A percentile compares a stretch with the other conserved stretches of the same genome.
These are phyloP conservation scores for Phlyctochytrium arcticum DNA, from an alignment of 192 early-diverging fungal genomes.

Conservation along the genomic window DNA sequence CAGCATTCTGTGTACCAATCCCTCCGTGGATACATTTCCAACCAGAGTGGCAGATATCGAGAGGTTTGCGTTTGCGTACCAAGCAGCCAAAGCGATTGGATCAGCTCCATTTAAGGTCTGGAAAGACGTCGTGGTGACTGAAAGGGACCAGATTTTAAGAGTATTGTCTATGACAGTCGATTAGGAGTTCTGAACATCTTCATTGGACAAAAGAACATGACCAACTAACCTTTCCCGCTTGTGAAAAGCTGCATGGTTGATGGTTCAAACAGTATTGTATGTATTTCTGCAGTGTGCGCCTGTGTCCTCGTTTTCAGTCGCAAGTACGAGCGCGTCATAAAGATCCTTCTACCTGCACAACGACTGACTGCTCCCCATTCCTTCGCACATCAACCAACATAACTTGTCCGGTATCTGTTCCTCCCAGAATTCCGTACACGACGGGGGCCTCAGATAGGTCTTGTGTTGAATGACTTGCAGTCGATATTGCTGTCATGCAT, in stretches of 20 bases:
- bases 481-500: slow-evolving; percentile 33
- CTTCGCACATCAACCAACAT: slow-evolving; percentile 37
- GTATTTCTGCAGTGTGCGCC: slow-evolving; percentile 35
- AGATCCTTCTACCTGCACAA: slow-evolving; percentile 17
- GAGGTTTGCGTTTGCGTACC: too few relatives aligned
- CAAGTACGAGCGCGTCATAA: background rate
- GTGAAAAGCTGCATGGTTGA: slow-evolving; percentile 25
- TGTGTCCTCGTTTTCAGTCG: too few relatives aligned
- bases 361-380: slow-evolving; percentile 23
- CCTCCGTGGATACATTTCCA: too few relatives aligned
- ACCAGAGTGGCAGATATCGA: too few relatives aligned
- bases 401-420: slow-evolving; percentile 49
- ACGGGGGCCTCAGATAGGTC: too few relatives aligned
- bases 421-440: slow-evolving; percentile 40
- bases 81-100: too few relatives aligned
- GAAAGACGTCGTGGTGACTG: too few relatives aligned
- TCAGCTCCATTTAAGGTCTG: too few relatives aligned
- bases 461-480: too few relatives aligned
- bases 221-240: slow-evolving; percentile 25
- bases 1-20: too few relatives aligned
- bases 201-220: background rate
- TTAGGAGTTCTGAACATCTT: background rate
- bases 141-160: slow-evolving; percentile 37
- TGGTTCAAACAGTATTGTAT: slow-evolving; percentile 18
- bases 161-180: slow-evolving; percentile 22